phyloP scores from a whole-genome alignment of 352 stramenopile genomes.

The Phytophthora vignae region DNA sequence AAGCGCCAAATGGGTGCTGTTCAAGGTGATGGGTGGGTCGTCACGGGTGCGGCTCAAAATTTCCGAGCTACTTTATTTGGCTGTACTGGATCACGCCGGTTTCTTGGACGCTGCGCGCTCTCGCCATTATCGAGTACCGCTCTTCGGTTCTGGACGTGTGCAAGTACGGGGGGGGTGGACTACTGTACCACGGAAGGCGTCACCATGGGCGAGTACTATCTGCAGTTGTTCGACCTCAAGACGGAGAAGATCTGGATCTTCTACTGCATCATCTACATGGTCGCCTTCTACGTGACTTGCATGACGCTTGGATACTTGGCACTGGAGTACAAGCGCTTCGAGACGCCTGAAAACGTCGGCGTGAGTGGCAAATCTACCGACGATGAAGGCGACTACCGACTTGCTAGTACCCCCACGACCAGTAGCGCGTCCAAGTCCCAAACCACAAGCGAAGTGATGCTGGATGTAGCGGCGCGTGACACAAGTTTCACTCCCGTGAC shows the following conservation, averaged over 20 bases:
- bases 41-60: no score
- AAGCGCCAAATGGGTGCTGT: no score
- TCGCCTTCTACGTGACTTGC: slow-evolving; percentile 39
- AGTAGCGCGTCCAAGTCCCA: slow-evolving; percentile 25
- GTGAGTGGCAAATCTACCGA: slow-evolving; percentile 9
- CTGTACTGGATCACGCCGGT: slow-evolving; percentile 70
- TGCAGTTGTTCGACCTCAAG: slow-evolving; percentile 46
- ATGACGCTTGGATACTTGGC: slow-evolving; percentile 43
- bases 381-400: slow-evolving; percentile 23
- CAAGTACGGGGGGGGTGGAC: slow-evolving; percentile 36
- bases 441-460: slow-evolving; percentile 31
- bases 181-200: slow-evolving; percentile 41
- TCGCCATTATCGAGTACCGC: slow-evolving; percentile 50
- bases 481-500: slow-evolving; percentile 29
- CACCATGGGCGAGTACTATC: slow-evolving; percentile 41
- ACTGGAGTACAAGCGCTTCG: slow-evolving; percentile 46
- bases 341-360: slow-evolving; percentile 22
- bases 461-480: slow-evolving; percentile 26
- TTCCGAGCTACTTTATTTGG: slow-evolving; percentile 62
- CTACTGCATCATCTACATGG: slow-evolving; percentile 43
- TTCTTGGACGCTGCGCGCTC: slow-evolving; percentile 44
- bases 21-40: no score
- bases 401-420: slow-evolving; percentile 23
- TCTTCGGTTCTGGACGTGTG: slow-evolving; percentile 36
- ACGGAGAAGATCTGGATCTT: slow-evolving; percentile 44